Conservation (phyloP, 2,329 filamentous ascomycete genomes). For the Penicillium aurantiogriseum region DNA sequence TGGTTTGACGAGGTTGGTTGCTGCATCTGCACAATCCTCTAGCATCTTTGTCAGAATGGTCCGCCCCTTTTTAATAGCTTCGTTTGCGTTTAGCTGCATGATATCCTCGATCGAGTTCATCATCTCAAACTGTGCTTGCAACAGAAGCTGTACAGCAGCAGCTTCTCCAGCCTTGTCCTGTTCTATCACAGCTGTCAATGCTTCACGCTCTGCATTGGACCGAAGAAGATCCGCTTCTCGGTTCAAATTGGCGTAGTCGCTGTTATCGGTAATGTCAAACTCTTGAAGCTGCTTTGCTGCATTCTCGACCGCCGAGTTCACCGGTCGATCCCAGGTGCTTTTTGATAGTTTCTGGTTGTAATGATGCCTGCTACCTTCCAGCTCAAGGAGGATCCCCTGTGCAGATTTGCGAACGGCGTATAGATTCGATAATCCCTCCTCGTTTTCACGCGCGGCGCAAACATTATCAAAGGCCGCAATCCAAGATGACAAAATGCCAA, state of each 20-base stretch:
- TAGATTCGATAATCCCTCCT: conserved; percentile 65
- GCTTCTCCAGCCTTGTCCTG: conserved; percentile 80
- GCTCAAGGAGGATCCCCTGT: conserved; percentile 79
- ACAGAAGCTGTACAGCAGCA: conserved; percentile 73
- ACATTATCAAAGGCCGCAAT: conserved; percentile 85
- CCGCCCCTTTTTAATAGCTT: conserved; percentile 78
- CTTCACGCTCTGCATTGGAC: conserved; percentile 75
- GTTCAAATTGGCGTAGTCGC: conserved; percentile 69
- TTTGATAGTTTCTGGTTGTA: conserved; percentile 80
- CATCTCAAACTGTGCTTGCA: conserved; percentile 90
- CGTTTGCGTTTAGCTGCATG: conserved; percentile 75
- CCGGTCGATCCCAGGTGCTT: conserved; percentile 78
- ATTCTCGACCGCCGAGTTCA: conserved; percentile 85
- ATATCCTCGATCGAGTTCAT: conserved; percentile 79
- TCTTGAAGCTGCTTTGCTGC: conserved; percentile 74
- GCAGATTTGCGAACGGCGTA: conserved; percentile 80
- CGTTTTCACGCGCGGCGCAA: conserved; percentile 68
- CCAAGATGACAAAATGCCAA: conserved; percentile 85
- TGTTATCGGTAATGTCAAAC: conserved; percentile 63
- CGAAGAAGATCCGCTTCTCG: conserved; percentile 86
- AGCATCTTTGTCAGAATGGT: conserved; percentile 74
- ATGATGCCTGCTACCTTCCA: conserved; percentile 87
- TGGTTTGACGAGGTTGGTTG: conserved; percentile 84
- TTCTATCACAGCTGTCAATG: conserved; percentile 72
- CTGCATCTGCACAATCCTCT: conserved; percentile 69